Conservation (phyloP, 768 basidiomycete species). For the Phanerodontia chrysosporium region DNA sequence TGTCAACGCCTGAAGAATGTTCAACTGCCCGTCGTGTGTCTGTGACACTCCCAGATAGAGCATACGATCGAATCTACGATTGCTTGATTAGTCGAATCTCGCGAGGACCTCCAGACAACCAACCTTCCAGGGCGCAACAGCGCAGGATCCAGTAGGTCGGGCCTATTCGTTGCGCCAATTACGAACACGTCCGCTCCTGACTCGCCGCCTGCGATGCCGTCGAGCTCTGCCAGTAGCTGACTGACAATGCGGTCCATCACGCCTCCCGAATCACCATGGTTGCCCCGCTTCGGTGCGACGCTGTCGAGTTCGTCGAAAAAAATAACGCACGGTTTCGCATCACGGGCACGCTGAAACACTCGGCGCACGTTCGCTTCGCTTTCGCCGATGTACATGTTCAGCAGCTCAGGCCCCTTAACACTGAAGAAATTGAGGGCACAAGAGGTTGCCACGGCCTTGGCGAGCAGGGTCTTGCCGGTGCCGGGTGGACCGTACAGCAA, state of each 20-base stretch:
- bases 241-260: slow-evolving; percentile 98
- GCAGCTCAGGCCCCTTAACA: slow-evolving; percentile 92
- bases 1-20: slow-evolving; percentile 87
- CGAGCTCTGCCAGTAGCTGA: slow-evolving; percentile 89
- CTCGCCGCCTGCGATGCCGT: slow-evolving; percentile 73
- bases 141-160: slow-evolving; percentile 88
- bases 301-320: slow-evolving; percentile 97
- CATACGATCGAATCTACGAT: slow-evolving; percentile 92
- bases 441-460: slow-evolving; percentile 94
- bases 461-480: slow-evolving; percentile 91
- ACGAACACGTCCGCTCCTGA: slow-evolving; percentile 80
- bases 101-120: slow-evolving; percentile 16
- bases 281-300: slow-evolving; percentile 90
- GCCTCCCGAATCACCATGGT: slow-evolving; percentile 93
- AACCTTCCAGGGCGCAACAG: slow-evolving; percentile 84
- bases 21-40: slow-evolving; percentile 77
- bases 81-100: neutral
- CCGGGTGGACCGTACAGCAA: slow-evolving; percentile 93
- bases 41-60: slow-evolving; percentile 92
- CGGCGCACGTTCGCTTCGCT: slow-evolving; percentile 95
- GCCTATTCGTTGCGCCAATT: slow-evolving; percentile 93
- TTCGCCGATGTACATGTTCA: slow-evolving; percentile 99
- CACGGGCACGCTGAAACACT: slow-evolving; percentile 86
- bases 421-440: slow-evolving; percentile 95
- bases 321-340: slow-evolving; percentile 91